Conservation (phyloP, 495 filamentous ascomycete genomes). For the Neurospora africana region DNA sequence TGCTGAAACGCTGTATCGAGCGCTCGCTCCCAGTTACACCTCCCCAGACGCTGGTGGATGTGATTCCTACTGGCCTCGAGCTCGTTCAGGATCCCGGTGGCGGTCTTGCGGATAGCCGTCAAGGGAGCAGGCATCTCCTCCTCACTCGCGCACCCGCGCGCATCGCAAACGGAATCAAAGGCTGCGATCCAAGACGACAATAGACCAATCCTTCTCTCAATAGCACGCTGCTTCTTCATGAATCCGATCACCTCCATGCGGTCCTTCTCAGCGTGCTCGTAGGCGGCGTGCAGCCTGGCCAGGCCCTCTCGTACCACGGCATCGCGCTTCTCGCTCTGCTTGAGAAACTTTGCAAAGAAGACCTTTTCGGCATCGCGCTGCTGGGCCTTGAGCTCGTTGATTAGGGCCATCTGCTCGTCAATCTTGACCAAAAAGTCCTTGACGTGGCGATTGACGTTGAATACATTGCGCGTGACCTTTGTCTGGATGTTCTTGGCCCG, state of each 20-base stretch:
- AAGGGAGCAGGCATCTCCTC: constrained; percentile 55
- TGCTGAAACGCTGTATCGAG: constrained; percentile 82
- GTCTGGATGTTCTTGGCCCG: constrained; percentile 99
- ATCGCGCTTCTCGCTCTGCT: constrained; percentile 76
- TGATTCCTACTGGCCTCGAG: constrained; percentile 82
- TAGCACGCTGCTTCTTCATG: constrained; percentile 74
- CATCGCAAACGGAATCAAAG: constrained; percentile 74
- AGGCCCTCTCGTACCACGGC: constrained; percentile 68
- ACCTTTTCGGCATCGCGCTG: constrained; percentile 81
- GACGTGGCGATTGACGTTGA: constrained; percentile 98
- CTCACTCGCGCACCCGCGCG: constrained; percentile 45
- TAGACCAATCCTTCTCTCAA: constrained; percentile 74
- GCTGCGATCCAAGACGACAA: constrained; percentile 86
- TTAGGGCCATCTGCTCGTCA: constrained; percentile 85
- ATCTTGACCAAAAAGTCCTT: constrained; percentile 98
- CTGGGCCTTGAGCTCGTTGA: constrained; percentile 86
- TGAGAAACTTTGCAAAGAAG: constrained; percentile 82
- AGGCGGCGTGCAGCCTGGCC: constrained; percentile 68
- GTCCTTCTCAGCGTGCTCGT: constrained; percentile 71
- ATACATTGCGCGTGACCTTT: constrained; percentile 95
- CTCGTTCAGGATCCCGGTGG: constrained; percentile 77
- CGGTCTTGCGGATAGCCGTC: constrained; percentile 70
- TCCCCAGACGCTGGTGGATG: constrained; percentile 70
- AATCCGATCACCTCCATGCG: constrained; percentile 65
- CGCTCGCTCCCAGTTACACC: constrained; percentile 73